phyloP scores from a whole-genome alignment of 139 green algal species.

The Chlorella ohadii region DNA sequence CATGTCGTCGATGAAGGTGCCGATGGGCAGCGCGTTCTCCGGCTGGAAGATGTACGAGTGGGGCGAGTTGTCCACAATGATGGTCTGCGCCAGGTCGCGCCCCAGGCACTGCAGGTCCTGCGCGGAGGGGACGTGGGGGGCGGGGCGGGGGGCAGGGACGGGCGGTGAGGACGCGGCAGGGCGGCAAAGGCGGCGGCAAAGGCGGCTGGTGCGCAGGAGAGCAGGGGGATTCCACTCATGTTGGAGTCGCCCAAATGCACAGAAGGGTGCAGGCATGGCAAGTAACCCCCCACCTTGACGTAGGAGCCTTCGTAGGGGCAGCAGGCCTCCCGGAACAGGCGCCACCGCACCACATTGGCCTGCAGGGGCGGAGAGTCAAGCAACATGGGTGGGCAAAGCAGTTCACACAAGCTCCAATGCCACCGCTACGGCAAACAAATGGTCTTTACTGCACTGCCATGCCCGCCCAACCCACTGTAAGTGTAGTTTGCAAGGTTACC shows the following conservation, averaged over 20 bases:
- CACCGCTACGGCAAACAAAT: no score
- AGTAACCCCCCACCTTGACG: constrained; percentile 66
- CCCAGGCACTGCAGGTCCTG: constrained; percentile 90
- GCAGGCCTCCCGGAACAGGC: constrained; percentile 96
- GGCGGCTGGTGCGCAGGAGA: background rate
- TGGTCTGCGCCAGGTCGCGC: constrained; percentile 75
- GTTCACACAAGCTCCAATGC: no score
- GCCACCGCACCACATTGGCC: constrained; percentile 76
- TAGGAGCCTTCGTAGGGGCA: constrained; percentile 90
- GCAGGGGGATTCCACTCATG: background rate
- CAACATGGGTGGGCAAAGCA: no score
- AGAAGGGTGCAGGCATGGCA: background rate
- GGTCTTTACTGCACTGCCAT: no score
- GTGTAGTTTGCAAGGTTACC: no score
- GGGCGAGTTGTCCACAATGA: constrained; percentile 99
- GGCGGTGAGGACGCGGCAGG: background rate
- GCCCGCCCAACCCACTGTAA: no score
- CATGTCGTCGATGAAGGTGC: constrained; percentile 95
- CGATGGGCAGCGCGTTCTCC: constrained; percentile 94
- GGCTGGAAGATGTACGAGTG: constrained; percentile 98
- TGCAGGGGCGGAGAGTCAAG: no score
- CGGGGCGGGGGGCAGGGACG: background rate
- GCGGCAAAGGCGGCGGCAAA: background rate
- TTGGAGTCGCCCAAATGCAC: no score
- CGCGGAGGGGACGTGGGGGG: background rate